These are phyloP conservation scores for Zymoseptoria crescenta DNA, from an alignment of 2,329 filamentous ascomycete species.

Conservation along the genomic window DNA sequence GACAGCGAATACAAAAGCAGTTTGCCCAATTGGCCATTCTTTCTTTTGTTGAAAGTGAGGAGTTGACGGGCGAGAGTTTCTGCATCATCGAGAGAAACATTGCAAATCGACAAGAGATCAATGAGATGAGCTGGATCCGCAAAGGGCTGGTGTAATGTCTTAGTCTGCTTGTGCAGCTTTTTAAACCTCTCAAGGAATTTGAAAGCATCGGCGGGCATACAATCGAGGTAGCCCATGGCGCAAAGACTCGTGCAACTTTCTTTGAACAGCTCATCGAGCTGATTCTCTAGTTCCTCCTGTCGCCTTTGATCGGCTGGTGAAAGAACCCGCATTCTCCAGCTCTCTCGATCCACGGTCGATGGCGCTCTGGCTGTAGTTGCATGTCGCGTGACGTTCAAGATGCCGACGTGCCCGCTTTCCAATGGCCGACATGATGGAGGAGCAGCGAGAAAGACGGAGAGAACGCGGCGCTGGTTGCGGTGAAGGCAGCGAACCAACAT, in stretches of 20 bases:
- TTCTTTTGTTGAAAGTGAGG: constrained; percentile 1
- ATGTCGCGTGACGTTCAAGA: not conserved
- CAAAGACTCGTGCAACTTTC: not conserved
- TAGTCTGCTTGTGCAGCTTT: not conserved
- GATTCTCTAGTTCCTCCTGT: not conserved
- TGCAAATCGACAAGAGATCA: constrained; percentile 3
- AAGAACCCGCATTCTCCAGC: not conserved
- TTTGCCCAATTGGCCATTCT: constrained; percentile 9
- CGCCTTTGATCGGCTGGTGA: not conserved
- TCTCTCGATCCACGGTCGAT: constrained; percentile 3
- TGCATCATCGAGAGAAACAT: constrained; percentile 3
- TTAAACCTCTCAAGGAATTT: not conserved
- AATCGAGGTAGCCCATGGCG: not conserved
- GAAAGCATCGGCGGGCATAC: not conserved
- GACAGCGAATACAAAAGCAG: constrained; percentile 20
- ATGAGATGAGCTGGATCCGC: not conserved
- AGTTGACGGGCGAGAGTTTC: constrained; percentile 5
- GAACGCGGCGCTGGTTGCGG: not conserved
- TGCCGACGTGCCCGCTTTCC: not conserved
- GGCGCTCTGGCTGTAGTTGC: constrained; percentile 8
- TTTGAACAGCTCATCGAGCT: not conserved
- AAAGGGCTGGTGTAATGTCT: not conserved
- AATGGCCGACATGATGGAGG: not conserved
- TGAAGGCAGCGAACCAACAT: not conserved
- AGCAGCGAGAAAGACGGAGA: not conserved